A percentile compares a stretch with the other conserved stretches of the same genome.
These are phyloP conservation scores for Sporobolomyces phaffii DNA, from an alignment of 768 basidiomycete species.

Conservation along the genomic window DNA sequence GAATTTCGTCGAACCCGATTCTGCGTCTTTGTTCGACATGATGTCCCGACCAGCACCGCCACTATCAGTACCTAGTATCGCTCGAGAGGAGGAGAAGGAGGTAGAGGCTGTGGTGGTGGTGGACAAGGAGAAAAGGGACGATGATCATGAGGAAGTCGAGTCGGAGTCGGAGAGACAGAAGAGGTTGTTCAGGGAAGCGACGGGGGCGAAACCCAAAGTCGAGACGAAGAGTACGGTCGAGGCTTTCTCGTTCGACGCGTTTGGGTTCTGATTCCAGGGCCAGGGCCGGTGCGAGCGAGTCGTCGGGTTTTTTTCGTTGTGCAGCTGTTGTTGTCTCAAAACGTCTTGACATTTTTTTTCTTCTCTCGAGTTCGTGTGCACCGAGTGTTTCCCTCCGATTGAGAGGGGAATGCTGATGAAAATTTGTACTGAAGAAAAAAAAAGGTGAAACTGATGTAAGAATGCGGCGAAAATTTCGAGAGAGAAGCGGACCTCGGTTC, in stretches of 20 bases:
- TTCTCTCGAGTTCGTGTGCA: too few species aligned
- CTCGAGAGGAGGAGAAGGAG: background rate
- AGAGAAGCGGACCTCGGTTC: background rate
- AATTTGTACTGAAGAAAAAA: too few species aligned
- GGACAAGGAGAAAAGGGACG: background rate
- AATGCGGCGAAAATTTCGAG: too few species aligned
- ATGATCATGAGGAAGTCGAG: too few species aligned
- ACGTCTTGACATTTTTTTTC: too few species aligned
- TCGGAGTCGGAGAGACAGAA: slow-evolving; percentile 16
- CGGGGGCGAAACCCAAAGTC: slow-evolving; percentile 24
- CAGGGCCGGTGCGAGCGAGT: too few species aligned
- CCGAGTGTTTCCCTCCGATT: too few species aligned
- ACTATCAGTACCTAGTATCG: background rate
- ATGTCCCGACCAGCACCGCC: background rate
- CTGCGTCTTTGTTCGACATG: background rate
- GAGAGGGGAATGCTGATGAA: too few species aligned
- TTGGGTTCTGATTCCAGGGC: slow-evolving; percentile 21
- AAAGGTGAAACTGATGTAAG: too few species aligned
- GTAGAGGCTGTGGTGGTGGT: background rate
- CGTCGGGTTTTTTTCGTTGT: too few species aligned
- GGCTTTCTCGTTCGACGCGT: slow-evolving; percentile 31
- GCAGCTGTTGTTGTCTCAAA: too few species aligned
- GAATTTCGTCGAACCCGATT: slow-evolving; percentile 3
- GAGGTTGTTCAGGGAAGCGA: slow-evolving; percentile 18
- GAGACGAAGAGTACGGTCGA: slow-evolving; percentile 25